Percentiles rank a stretch among this genome's conserved stretches.
phyloP scores from a whole-genome alignment of 495 filamentous ascomycete species.

The Aspergillus ellipticus region DNA sequence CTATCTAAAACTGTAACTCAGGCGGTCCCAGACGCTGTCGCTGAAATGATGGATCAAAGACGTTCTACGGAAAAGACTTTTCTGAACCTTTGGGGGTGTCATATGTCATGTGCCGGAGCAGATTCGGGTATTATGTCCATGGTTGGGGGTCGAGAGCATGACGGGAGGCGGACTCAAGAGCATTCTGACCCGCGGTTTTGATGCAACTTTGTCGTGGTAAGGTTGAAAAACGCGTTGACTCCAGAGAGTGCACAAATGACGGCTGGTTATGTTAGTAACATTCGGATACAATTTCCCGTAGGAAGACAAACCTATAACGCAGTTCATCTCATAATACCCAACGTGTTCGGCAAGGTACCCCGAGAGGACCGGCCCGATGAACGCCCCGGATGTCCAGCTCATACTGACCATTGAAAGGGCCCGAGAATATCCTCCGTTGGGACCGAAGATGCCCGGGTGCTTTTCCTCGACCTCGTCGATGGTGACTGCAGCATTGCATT shows the following conservation, averaged over 20 bases:
- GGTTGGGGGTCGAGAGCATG: not conserved
- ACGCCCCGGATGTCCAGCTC: constrained; percentile 30
- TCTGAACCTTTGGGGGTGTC: no score
- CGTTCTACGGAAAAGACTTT: no score
- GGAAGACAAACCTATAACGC: constrained; percentile 22
- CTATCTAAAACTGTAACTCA: no score
- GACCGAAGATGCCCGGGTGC: constrained; percentile 32
- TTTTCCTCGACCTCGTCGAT: constrained; percentile 24
- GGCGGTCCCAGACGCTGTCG: no score
- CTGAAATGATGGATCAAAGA: no score
- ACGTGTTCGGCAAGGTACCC: constrained; percentile 28
- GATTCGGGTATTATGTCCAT: no score
- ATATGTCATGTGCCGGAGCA: no score
- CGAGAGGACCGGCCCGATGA: constrained; percentile 34
- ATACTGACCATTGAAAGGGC: constrained; percentile 34
- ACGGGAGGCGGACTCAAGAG: not conserved
- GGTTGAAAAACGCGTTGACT: constrained; percentile 7
- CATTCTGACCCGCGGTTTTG: not conserved
- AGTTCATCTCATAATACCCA: constrained; percentile 33
- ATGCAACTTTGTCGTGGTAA: not conserved
- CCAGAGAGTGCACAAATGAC: constrained; percentile 10
- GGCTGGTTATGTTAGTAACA: not conserved
- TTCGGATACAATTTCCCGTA: not conserved
- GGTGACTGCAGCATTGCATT: constrained; percentile 11
- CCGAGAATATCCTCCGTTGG: constrained; percentile 35